These are phyloP conservation scores for Fistulina hepatica DNA, from an alignment of 1,284 basidiomycete genomes.

Conservation along the genomic window DNA sequence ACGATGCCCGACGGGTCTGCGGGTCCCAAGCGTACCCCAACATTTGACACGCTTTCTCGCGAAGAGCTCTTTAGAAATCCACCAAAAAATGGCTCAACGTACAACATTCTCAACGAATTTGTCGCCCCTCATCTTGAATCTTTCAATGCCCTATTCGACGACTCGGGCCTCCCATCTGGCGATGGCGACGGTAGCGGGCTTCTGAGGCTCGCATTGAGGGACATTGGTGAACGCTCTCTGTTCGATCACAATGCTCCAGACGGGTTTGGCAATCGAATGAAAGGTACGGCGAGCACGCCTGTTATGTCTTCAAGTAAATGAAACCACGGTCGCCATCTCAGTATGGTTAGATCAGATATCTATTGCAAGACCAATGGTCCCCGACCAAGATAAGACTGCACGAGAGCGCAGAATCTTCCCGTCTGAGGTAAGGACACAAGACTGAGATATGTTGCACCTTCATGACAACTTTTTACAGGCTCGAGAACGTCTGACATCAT, in stretches of 20 bases:
- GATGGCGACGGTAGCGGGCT: conserved; percentile 75
- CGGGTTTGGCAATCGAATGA: conserved; percentile 73
- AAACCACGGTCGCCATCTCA: conserved; percentile 22
- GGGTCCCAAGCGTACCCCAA: conserved; percentile 29
- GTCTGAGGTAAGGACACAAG: conserved; percentile 53
- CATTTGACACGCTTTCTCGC: conserved; percentile 80
- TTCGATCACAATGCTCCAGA: conserved; percentile 67
- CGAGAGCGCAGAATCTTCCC: conserved; percentile 80
- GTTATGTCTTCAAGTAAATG: no score
- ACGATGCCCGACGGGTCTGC: conserved; percentile 32
- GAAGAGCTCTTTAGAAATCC: conserved; percentile 80
- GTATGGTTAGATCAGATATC: conserved; percentile 88
- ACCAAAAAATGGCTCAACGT: conserved; percentile 54
- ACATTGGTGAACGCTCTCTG: conserved; percentile 84
- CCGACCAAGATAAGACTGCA: conserved; percentile 72
- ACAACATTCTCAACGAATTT: conserved; percentile 86
- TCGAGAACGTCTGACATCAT: conserved; percentile 86
- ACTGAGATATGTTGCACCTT: no score
- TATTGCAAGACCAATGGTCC: conserved; percentile 79
- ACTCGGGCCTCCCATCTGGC: conserved; percentile 59
- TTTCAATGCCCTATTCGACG: conserved; percentile 93
- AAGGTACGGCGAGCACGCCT: conserved; percentile 61
- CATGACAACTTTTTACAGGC: conserved; percentile 41
- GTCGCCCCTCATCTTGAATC: conserved; percentile 92
- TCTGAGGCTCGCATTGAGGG: conserved; percentile 69